Evolutionary conservation across 352 stramenopile species (phyloP), one percentile per base, ranked within the genome.

Genomic region (Globisporangium paroecandrum): DNA sequence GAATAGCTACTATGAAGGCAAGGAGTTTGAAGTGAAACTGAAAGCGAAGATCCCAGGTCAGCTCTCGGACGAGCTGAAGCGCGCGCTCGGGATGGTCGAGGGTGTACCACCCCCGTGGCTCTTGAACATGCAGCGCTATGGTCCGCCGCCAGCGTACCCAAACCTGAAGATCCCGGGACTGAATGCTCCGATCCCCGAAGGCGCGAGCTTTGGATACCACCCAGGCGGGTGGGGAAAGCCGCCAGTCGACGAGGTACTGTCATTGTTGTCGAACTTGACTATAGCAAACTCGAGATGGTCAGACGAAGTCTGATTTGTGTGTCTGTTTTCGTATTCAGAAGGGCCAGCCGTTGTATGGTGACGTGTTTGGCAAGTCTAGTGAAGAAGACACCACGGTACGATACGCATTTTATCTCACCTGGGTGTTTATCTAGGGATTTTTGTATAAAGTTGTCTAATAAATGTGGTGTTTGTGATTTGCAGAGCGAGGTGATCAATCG

Each of bases 41-140:
- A 96, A 94, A 56, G 78, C 95, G 15, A 97, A 97, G 65, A 88
- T 94, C 36, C 92, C 93, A 10, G 96, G 97, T 6, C 77, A 91
- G 46, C 78, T 99, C 18, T 97, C 81, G 18, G 83, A 97, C 55
- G 83, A 90, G 24, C 78, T 93, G 9, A 90, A 91, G 65, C 86
- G 93, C 73, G 97, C 97, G 18, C 86, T 99, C 2, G 97, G 95
- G 34, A 99, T 99, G 95, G 76, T 88, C 27, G 88, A 96, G 63
- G 87, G 82, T 5, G 83, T 93, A 34, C 97, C 97, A 32, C 97
- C 97, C 34, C 98, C 97, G 20, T 99, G 97, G 97, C 85, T 99
- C 1, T 88, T 99, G 51, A 99, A 99, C 72, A 98, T 99, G 89
- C 98, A 99, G 78, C 85, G 97, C 66, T 99, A 99, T 77, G 97